A percentile compares a stretch with the other conserved stretches of the same genome.
These are phyloP conservation scores for Echeveria elegans DNA, from an alignment of 164 flowering plant species.

Conservation along the genomic window DNA sequence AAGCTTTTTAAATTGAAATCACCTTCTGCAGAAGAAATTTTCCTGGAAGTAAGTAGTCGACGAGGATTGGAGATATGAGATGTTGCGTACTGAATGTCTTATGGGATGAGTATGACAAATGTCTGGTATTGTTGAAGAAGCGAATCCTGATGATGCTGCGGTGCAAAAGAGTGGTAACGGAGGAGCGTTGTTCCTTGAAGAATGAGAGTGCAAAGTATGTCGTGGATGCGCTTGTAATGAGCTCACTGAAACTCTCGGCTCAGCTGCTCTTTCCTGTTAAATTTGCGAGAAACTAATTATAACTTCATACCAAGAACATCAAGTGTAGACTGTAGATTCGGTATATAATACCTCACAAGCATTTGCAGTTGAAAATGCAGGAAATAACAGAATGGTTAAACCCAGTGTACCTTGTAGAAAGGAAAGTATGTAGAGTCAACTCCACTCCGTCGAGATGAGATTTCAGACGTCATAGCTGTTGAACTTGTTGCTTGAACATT, in stretches of 20 bases:
- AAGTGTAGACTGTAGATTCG: too few species aligned
- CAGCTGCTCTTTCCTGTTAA: not conserved
- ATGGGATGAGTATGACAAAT: slow-evolving; percentile 12
- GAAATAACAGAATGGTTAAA: not conserved
- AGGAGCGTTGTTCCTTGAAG: slow-evolving; percentile 13
- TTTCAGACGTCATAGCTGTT: too few species aligned
- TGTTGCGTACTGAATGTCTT: slow-evolving; percentile 11
- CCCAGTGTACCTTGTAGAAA: not conserved
- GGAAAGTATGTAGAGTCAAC: not conserved
- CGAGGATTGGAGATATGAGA: slow-evolving; percentile 10
- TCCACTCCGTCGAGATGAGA: not conserved
- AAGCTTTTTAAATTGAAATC: too few species aligned
- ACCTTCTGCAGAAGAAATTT: not conserved
- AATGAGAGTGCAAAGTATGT: slow-evolving; percentile 17
- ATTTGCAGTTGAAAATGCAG: not conserved
- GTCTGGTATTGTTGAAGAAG: slow-evolving; percentile 17
- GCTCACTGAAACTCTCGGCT: not conserved
- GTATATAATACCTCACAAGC: not conserved
- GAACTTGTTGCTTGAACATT: not conserved
- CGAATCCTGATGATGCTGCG: slow-evolving; percentile 77
- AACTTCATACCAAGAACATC: not conserved
- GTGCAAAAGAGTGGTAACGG: slow-evolving; percentile 28
- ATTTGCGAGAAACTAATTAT: too few species aligned
- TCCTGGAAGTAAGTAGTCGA: not conserved
- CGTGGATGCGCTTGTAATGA: slow-evolving; percentile 20